Percentiles rank a stretch among this genome's conserved stretches.
These are phyloP conservation scores for Gastrodia elata DNA, from an alignment of 106 monocot genomes.

Conservation along the genomic window DNA sequence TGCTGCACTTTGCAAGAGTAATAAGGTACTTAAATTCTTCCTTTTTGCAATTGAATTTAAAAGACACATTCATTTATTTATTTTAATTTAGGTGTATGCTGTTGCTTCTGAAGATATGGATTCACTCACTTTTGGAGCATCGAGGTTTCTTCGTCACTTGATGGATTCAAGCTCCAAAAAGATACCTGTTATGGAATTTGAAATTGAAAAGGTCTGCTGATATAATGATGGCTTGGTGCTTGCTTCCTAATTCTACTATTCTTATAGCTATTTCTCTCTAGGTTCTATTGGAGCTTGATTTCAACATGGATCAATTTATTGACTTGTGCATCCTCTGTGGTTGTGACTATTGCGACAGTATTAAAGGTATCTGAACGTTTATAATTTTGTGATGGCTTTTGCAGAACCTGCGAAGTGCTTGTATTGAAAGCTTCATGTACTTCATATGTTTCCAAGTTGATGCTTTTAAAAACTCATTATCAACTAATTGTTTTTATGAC, in stretches of 20 bases:
- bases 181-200: slow-evolving; percentile 86
- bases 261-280: slow-evolving; percentile 11
- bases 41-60: not conserved
- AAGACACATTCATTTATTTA: not conserved
- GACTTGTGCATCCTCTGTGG: slow-evolving; percentile 87
- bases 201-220: slow-evolving; percentile 52
- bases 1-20: slow-evolving; percentile 73
- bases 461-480: not conserved
- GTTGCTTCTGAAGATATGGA: slow-evolving; percentile 97
- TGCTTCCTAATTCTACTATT: not conserved
- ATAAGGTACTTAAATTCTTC: slow-evolving; percentile 31
- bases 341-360: slow-evolving; percentile 88
- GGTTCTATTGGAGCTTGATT: slow-evolving; percentile 70
- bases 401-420: not conserved
- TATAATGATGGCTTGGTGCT: not conserved
- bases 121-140: slow-evolving; percentile 79
- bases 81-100: slow-evolving; percentile 58
- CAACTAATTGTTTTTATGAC: not conserved
- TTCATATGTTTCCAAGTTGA: not conserved
- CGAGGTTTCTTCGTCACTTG: slow-evolving; percentile 86
- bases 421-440: not conserved
- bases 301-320: slow-evolving; percentile 92
- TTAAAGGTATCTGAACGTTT: slow-evolving; percentile 42
- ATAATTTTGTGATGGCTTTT: not conserved
- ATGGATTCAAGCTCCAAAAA: slow-evolving; percentile 87